phyloP scores from a whole-genome alignment of 2,329 filamentous ascomycete genomes.

The Ilyonectria sp. region DNA sequence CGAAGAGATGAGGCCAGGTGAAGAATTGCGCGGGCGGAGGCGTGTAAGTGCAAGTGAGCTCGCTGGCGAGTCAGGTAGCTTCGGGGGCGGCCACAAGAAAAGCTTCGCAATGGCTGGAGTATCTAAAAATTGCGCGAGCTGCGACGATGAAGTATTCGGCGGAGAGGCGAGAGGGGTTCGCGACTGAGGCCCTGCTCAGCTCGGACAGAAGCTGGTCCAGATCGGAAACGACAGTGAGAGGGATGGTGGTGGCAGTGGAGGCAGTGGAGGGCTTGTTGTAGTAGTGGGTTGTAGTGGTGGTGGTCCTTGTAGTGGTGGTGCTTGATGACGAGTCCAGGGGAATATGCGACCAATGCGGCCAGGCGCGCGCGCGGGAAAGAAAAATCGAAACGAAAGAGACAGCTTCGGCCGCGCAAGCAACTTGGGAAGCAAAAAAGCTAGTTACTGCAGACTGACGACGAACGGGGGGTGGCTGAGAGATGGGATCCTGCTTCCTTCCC shows the following conservation, averaged over 20 bases:
- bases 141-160: background rate
- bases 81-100: background rate
- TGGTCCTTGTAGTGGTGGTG: background rate
- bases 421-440: background rate
- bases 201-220: slow-evolving; percentile 2
- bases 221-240: slow-evolving; percentile 21
- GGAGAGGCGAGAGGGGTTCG: background rate
- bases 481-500: background rate
- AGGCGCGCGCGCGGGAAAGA: background rate
- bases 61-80: background rate
- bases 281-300: background rate
- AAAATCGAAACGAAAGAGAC: slow-evolving; percentile 13
- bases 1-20: slow-evolving; percentile 1
- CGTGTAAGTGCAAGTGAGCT: slow-evolving; percentile 5
- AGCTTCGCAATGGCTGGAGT: background rate
- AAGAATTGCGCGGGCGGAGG: slow-evolving; percentile 9
- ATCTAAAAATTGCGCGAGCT: background rate
- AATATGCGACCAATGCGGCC: slow-evolving; percentile 1
- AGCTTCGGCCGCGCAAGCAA: slow-evolving; percentile 10
- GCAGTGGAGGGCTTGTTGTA: background rate
- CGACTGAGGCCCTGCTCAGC: slow-evolving; percentile 3
- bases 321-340: slow-evolving; percentile 12
- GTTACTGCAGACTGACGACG: background rate
- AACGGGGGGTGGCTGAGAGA: background rate
- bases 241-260: background rate